Evolutionary conservation across 2,329 filamentous ascomycete species (phyloP).

Genomic region (Mycogone perniciosa): DNA sequence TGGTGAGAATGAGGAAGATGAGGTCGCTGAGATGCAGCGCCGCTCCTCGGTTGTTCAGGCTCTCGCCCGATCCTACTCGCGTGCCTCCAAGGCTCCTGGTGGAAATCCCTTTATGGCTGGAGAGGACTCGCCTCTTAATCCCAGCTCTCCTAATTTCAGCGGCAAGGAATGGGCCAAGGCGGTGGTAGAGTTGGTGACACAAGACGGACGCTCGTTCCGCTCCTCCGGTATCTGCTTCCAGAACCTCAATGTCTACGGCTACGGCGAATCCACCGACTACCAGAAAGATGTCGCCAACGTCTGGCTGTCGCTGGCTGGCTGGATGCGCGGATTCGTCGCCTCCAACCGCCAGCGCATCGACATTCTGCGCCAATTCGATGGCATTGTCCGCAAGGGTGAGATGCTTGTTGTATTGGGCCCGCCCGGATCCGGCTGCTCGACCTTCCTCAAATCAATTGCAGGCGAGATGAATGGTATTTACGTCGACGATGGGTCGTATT

Average conservation of each 20-base stretch:
- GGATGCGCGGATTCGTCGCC: slow-evolving; percentile 45
- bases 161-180: slow-evolving; percentile 55
- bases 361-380: slow-evolving; percentile 62
- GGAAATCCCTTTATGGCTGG: slow-evolving; percentile 46
- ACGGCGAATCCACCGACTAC: slow-evolving; percentile 61
- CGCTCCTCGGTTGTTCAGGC: slow-evolving; percentile 48
- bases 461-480: slow-evolving; percentile 78
- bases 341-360: slow-evolving; percentile 53
- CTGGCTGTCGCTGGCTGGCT: slow-evolving; percentile 43
- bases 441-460: slow-evolving; percentile 76
- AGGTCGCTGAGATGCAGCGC: slow-evolving; percentile 39
- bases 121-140: slow-evolving; percentile 48
- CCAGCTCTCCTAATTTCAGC: slow-evolving; percentile 46
- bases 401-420: slow-evolving; percentile 71
- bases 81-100: slow-evolving; percentile 34
- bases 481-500: slow-evolving; percentile 61
- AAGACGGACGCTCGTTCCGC: slow-evolving; percentile 50
- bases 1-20: slow-evolving; percentile 23
- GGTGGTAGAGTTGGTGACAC: slow-evolving; percentile 45
- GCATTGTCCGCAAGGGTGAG: slow-evolving; percentile 62
- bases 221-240: slow-evolving; percentile 60
- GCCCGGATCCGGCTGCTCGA: slow-evolving; percentile 71
- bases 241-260: slow-evolving; percentile 63
- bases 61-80: slow-evolving; percentile 51
- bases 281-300: slow-evolving; percentile 62